Evolutionary conservation across 306 rosid species (phyloP).

Genomic region (Potentilla sterilis): DNA sequence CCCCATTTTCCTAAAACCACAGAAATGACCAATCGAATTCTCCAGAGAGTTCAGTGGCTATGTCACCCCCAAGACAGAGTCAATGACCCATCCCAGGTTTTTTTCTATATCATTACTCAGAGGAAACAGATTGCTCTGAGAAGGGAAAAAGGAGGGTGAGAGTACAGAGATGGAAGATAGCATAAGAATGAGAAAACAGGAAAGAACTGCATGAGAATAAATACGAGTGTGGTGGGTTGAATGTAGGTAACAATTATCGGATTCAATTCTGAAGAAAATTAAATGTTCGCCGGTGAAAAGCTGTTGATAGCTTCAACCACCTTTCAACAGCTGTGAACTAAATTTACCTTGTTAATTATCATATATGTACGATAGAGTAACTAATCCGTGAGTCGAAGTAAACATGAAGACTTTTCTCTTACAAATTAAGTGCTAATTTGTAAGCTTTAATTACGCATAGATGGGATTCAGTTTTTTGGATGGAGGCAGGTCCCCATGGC

Average conservation of each 20-base stretch:
- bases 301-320: slow-evolving; percentile 42
- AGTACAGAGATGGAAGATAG: neutral
- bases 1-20: slow-evolving; percentile 25
- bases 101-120: too few species aligned
- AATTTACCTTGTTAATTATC: neutral
- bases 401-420: too few species aligned
- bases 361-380: too few species aligned
- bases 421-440: too few species aligned
- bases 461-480: too few species aligned
- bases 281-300: slow-evolving; percentile 42
- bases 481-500: too few species aligned
- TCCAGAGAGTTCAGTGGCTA: neutral
- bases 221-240: slow-evolving; percentile 15
- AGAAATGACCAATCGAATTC: neutral
- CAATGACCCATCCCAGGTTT: neutral
- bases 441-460: too few species aligned
- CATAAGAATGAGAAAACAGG: slow-evolving; percentile 11
- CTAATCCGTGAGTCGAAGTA: too few species aligned
- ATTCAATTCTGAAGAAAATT: slow-evolving; percentile 18
- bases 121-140: neutral
- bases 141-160: slow-evolving; percentile 1
- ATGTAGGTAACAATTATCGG: slow-evolving; percentile 26
- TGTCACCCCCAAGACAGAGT: neutral
- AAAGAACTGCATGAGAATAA: slow-evolving; percentile 28
- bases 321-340: slow-evolving; percentile 10